Conservation (phyloP, 352 stramenopile genomes). For the Globisporangium radiosum region DNA sequence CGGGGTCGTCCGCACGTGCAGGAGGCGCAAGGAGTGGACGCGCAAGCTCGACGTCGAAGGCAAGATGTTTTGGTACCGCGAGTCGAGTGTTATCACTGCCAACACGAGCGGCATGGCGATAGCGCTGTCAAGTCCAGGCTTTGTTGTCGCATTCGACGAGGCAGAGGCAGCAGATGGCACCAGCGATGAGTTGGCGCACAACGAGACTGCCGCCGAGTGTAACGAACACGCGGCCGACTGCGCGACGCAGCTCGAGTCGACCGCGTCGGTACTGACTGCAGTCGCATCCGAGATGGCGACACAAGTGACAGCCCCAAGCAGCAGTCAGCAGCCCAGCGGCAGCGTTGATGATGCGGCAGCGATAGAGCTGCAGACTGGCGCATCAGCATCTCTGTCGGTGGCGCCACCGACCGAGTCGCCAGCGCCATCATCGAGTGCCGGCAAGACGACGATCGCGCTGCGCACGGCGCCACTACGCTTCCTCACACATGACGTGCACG, state of each 20-base stretch:
- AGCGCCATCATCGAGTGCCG: background rate
- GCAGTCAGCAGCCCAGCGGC: too few relatives aligned
- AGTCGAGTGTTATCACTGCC: background rate
- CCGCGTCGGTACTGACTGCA: too few relatives aligned
- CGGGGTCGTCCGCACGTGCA: background rate
- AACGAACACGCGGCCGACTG: too few relatives aligned
- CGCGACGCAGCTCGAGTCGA: too few relatives aligned
- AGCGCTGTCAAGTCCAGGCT: background rate
- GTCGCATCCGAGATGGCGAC: background rate
- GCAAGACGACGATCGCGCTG: conserved; percentile 24
- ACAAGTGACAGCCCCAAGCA: background rate
- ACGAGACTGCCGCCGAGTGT: too few relatives aligned
- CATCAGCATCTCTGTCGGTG: background rate
- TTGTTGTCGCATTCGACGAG: conserved; percentile 5
- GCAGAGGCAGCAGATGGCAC: background rate
- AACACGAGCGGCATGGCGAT: too few relatives aligned
- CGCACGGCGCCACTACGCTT: conserved; percentile 20
- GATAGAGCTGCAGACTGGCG: background rate
- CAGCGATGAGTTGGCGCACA: too few relatives aligned
- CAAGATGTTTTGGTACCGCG: conserved; percentile 50
- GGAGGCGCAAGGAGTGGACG: conserved; percentile 48
- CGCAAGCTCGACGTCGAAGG: conserved; percentile 49
- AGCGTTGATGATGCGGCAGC: background rate
- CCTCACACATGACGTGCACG: conserved; percentile 22
- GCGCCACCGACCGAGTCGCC: background rate